Percentiles rank a stretch among this genome's conserved stretches.
Conservation (phyloP, 2,329 filamentous ascomycete species). For the Didymella exigua region DNA sequence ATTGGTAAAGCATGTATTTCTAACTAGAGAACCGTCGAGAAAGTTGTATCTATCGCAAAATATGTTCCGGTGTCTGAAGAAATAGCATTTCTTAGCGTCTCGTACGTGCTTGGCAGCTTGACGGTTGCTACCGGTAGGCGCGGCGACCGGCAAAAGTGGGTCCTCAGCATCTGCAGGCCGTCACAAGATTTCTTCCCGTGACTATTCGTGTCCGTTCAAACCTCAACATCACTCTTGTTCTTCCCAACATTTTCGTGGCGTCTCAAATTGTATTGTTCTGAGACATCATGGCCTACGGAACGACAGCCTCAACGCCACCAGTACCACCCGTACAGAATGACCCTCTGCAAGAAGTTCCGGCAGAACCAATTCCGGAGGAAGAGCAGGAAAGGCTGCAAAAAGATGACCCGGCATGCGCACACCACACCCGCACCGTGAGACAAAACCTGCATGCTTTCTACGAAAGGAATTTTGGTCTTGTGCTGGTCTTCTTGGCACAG, state of each 20-base stretch:
- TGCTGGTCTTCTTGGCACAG: conserved; percentile 34
- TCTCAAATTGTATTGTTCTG: not conserved
- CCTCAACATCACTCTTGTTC: not conserved
- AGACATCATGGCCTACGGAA: conserved; percentile 22
- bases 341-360: conserved; percentile 3
- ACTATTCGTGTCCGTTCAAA: not conserved
- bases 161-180: not conserved
- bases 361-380: conserved; percentile 8
- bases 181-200: conserved; percentile 4
- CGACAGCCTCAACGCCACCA: conserved; percentile 2
- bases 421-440: not conserved
- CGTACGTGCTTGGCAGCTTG: conserved; percentile 1
- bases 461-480: conserved; percentile 31
- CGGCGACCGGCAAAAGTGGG: conserved; percentile 10
- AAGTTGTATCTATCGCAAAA: not conserved
- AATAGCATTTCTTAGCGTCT: conserved; percentile 19
- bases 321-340: not conserved
- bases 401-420: conserved; percentile 4
- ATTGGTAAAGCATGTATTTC: too few relatives aligned
- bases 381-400: conserved; percentile 11
- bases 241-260: not conserved
- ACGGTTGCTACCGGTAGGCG: conserved; percentile 9
- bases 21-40: too few relatives aligned
- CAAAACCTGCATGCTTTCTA: conserved; percentile 24
- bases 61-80: not conserved